phyloP scores from a whole-genome alignment of 768 basidiomycete genomes.

The Kockovaella imperatae region DNA sequence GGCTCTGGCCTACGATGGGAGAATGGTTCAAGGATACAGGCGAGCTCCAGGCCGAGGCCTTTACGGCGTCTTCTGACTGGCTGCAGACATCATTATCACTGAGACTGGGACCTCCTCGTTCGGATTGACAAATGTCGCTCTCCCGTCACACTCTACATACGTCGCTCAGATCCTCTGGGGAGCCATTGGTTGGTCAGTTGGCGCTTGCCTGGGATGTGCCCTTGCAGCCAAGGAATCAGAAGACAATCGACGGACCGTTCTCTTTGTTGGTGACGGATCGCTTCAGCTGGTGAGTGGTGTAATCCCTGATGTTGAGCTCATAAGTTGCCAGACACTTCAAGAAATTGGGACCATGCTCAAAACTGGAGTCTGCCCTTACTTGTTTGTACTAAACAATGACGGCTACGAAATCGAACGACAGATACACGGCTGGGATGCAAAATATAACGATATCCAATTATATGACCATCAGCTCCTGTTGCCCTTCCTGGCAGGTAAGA shows the following conservation, averaged over 20 bases:
- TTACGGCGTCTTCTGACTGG: constrained; percentile 1
- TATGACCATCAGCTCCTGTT: constrained; percentile 52
- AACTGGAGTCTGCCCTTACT: constrained; percentile 64
- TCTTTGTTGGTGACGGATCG: constrained; percentile 60
- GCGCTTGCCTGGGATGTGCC: constrained; percentile 66
- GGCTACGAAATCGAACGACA: constrained; percentile 82
- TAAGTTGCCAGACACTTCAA: constrained; percentile 56
- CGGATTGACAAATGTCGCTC: constrained; percentile 69
- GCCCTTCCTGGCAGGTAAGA: constrained; percentile 43
- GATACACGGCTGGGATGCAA: constrained; percentile 44
- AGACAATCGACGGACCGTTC: constrained; percentile 58
- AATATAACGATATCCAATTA: constrained; percentile 77
- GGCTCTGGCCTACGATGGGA: constrained; percentile 74
- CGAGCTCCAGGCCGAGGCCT: constrained; percentile 9
- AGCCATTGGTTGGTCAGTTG: constrained; percentile 82
- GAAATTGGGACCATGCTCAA: constrained; percentile 69
- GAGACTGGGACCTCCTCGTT: constrained; percentile 88
- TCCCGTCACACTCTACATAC: constrained; percentile 60
- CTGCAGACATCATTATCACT: constrained; percentile 59
- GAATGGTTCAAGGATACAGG: constrained; percentile 65
- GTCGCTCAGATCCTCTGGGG: constrained; percentile 69
- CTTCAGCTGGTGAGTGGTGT: constrained; percentile 29
- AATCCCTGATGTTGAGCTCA: not conserved
- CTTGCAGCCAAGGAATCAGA: constrained; percentile 63
- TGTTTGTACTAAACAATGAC: constrained; percentile 56